Percentiles rank a stretch among this genome's conserved stretches.
phyloP scores from a whole-genome alignment of 768 basidiomycete species.

The Boletus insuetus region DNA sequence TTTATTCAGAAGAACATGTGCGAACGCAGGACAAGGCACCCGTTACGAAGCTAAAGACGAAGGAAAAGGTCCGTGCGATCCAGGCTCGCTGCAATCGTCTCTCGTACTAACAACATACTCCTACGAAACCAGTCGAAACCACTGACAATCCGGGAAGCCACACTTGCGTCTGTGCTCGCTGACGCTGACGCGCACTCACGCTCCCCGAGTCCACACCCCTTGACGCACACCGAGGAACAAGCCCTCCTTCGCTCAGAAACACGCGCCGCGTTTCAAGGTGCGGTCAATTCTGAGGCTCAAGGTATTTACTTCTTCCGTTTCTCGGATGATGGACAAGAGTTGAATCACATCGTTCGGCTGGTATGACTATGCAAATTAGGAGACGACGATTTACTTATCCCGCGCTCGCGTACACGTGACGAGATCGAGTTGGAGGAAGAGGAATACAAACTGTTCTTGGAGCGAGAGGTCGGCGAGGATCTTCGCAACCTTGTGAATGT shows the following conservation, averaged over 20 bases:
- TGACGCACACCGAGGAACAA: constrained; percentile 81
- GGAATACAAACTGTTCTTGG: constrained; percentile 79
- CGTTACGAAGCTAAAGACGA: constrained; percentile 26
- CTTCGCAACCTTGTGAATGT: constrained; percentile 65
- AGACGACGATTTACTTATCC: constrained; percentile 69
- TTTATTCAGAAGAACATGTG: constrained; percentile 63
- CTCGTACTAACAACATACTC: background rate
- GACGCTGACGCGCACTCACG: constrained; percentile 45
- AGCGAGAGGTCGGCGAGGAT: constrained; percentile 78
- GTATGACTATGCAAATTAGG: constrained; percentile 30
- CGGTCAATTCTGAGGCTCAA: constrained; percentile 17
- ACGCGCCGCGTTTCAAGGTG: constrained; percentile 74
- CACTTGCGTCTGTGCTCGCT: constrained; percentile 59
- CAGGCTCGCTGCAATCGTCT: background rate
- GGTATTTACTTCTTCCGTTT: constrained; percentile 5
- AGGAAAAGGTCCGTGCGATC: constrained; percentile 49
- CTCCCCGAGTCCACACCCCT: constrained; percentile 54
- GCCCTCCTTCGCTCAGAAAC: constrained; percentile 72
- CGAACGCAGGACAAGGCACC: constrained; percentile 33
- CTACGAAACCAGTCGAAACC: constrained; percentile 54
- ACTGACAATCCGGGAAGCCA: constrained; percentile 70
- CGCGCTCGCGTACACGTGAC: constrained; percentile 73
- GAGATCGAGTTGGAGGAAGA: constrained; percentile 78
- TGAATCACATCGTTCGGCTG: too few relatives aligned
- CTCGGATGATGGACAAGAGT: background rate